Base-by-base conservation (phyloP, 208 protist species). In the Cochliopodium minus region DNA sequence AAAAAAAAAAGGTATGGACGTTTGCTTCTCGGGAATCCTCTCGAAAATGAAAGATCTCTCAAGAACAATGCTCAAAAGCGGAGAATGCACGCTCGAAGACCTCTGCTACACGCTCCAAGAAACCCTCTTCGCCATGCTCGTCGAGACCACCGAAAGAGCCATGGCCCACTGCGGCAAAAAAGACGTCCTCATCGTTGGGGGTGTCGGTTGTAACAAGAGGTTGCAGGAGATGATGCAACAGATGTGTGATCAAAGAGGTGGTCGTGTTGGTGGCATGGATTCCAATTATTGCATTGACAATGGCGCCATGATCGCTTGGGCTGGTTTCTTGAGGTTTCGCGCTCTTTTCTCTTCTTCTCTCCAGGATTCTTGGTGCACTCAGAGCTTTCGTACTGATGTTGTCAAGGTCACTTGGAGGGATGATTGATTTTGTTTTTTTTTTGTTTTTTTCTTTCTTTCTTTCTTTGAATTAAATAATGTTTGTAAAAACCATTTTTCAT, bases 201-300 rank as follows among this genome's bases (percentile, higher is more conserved):
- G 96, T 7, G 96, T 99, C 3, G 95, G 91, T 2, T 99, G 94
- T 72, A 96, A 96, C 71, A 58, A 75, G 26, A 79, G 90, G 1
- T 72, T 97, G 38, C 92, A 97, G 65, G 71, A 90, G 50, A 96
- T 97, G 90, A 92, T 93, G 77, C 67, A 70, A 49, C 32, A 66
- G 32, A 95, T 95, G 90, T 81, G 81, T 0, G 57, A 48, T 25
- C 75, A 93, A 65, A 72, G 88, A 34, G 81, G 78, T 11, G 86
- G 86, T 17, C 74, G 62, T 28, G 80, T 83, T 47, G 85, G 81
- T 62, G 83, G 80, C 52, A 95, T 94, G 74, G 90, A 97, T 59
- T 80, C 92, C 26, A 69, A 92, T 5, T 99, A 96, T 74, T 98
- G 93, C 61, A 97, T 99, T 63, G 96, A 99, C 73, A 99, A 99